phyloP scores from a whole-genome alignment of 331 rosid genomes.

The Acacia concinna region DNA sequence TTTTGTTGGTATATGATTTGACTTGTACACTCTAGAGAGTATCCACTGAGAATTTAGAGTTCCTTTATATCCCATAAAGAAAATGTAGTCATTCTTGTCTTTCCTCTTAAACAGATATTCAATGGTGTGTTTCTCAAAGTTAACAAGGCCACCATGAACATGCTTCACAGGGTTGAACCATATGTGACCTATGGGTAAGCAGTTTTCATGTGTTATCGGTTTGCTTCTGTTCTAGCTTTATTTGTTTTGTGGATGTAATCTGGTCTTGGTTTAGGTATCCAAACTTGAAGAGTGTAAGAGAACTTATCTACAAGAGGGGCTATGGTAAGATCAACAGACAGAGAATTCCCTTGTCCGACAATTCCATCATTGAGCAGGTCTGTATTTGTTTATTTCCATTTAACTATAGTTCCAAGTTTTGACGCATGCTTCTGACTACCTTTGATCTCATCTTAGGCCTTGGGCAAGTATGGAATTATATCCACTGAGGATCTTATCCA shows the following conservation, averaged over 20 bases:
- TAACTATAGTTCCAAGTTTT: neutral
- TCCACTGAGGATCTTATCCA: constrained; percentile 83
- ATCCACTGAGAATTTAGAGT: neutral
- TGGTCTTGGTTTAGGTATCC: constrained; percentile 54
- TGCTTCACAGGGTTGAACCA: constrained; percentile 93
- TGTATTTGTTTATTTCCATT: neutral
- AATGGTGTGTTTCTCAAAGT: constrained; percentile 90
- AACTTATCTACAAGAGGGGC: constrained; percentile 84
- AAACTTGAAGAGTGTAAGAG: constrained; percentile 81
- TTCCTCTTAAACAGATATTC: constrained; percentile 55
- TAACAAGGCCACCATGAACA: constrained; percentile 84
- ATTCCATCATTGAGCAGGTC: constrained; percentile 80
- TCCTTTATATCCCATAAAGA: too few relatives aligned
- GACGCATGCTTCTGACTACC: neutral
- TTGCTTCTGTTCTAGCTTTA: neutral
- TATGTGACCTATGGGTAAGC: constrained; percentile 84
- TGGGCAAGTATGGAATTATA: constrained; percentile 71
- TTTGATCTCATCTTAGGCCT: constrained; percentile 43
- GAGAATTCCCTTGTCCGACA: constrained; percentile 75
- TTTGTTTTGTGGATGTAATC: neutral
- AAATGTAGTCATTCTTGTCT: neutral
- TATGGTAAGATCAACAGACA: constrained; percentile 78
- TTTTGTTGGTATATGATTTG: neutral
- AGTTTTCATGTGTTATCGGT: too few relatives aligned
- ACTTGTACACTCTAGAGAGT: neutral